phyloP scores from a whole-genome alignment of 257 asterid species.

The Fraxinus cuspidata region DNA sequence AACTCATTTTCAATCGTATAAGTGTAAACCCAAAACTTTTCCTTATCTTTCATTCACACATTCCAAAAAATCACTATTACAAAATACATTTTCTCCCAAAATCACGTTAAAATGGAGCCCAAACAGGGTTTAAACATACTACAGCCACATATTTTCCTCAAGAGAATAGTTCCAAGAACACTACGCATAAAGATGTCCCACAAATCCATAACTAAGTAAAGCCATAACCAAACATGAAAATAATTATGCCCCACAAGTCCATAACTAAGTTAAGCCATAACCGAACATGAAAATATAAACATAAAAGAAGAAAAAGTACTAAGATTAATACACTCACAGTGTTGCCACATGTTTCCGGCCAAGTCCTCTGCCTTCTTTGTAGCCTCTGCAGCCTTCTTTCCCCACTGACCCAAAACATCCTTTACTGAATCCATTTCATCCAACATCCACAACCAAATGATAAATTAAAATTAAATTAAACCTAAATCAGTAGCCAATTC shows the following conservation, averaged over 20 bases:
- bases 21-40: too few species aligned
- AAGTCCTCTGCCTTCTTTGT: conserved; percentile 76
- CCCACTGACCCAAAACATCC: conserved; percentile 75
- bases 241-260: not conserved
- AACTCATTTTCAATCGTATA: too few species aligned
- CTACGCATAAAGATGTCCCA: not conserved
- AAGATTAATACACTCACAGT: conserved; percentile 51
- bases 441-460: conserved; percentile 22
- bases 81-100: too few species aligned
- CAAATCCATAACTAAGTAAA: not conserved
- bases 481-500: not conserved
- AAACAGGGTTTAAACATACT: not conserved
- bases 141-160: not conserved
- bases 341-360: conserved; percentile 96
- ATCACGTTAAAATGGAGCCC: too few species aligned
- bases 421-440: conserved; percentile 73
- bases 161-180: not conserved
- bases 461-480: not conserved
- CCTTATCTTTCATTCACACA: too few species aligned
- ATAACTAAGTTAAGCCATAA: not conserved
- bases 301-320: not conserved
- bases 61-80: too few species aligned
- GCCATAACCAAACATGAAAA: not conserved
- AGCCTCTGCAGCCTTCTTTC: conserved; percentile 84
- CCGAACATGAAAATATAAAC: not conserved